Conservation (phyloP, 805 yeast species). For the Aciculoconidium aculeatum region DNA sequence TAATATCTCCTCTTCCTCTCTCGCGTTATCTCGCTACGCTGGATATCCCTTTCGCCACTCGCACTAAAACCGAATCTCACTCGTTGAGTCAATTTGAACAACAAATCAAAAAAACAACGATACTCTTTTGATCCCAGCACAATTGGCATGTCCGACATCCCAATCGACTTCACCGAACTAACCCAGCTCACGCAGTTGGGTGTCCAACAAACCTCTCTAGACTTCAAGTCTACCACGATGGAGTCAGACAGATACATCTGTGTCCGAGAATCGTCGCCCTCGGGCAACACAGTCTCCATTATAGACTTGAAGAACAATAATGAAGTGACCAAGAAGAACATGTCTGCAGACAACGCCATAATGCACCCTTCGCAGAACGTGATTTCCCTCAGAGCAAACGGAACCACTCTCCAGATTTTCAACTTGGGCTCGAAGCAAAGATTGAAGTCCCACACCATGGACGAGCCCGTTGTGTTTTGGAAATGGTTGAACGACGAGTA, state of each 20-base stretch:
- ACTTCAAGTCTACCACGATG: slow-evolving; percentile 88
- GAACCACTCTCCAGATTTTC: slow-evolving; percentile 92
- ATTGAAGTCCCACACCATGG: slow-evolving; percentile 78
- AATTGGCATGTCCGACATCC: slow-evolving; percentile 61
- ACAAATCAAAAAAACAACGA: too few species aligned
- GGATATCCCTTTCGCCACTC: slow-evolving; percentile 1
- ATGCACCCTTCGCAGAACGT: slow-evolving; percentile 89
- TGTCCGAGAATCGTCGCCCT: slow-evolving; percentile 57
- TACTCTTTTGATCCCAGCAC: too few species aligned
- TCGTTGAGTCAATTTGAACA: slow-evolving; percentile 7
- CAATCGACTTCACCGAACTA: slow-evolving; percentile 95
- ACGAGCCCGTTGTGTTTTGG: slow-evolving; percentile 92
- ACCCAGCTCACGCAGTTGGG: slow-evolving; percentile 84
- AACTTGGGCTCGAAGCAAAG: slow-evolving; percentile 83
- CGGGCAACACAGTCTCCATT: slow-evolving; percentile 87
- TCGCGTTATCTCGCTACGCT: neutral
- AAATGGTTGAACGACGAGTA: slow-evolving; percentile 74
- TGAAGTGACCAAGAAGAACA: slow-evolving; percentile 79
- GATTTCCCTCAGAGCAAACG: slow-evolving; percentile 91
- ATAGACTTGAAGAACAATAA: slow-evolving; percentile 77
- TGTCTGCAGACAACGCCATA: slow-evolving; percentile 96
- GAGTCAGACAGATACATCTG: slow-evolving; percentile 91
- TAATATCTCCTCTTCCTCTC: neutral
- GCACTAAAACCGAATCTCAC: neutral
- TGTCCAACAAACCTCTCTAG: slow-evolving; percentile 76